Base-by-base conservation (phyloP, 1,284 basidiomycete genomes). In the Exobasidium cylindrosporum region DNA sequence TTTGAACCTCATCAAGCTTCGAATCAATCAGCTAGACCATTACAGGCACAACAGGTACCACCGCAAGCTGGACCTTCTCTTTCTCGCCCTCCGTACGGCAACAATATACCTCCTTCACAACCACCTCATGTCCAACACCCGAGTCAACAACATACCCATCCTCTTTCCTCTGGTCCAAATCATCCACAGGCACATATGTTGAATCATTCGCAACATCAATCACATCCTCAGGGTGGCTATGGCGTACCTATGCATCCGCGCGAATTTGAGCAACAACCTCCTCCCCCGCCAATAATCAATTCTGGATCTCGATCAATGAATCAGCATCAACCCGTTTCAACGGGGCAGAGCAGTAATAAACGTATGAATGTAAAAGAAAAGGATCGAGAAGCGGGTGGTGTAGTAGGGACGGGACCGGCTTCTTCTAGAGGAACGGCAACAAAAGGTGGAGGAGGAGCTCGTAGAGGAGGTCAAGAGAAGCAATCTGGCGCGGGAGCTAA, bases 121-220 rank as follows among this genome's bases (percentile, higher is more conserved):
- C 17, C 17, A 45, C 43, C 43, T 11, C 43, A 45, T 45, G 17
- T 23, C 23, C 43, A 45, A 45, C 43, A 14, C 10, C 17, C 17
- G 4, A 50, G 26, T 50, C n/a, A 13, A 50, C 47, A 14, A 50
- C 47, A 14, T 21, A 21, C 26, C 4, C 47, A 50, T 50, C 47
- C 47, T 50, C 47, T 50, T 50, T 14, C 47, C 47, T 5, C 47
- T 40, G 35, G n/a, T 50, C 47, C 21, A 21, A 28, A 28, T 50
- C 26, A 50, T 24, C 21, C 47, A 21, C 47, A 21, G 14, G 5
- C 47, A 28, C 47, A 21, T 24, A 50, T 13, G 14, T 28, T 28
- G 13, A 13, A 28, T 3, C 47, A 21, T 21, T 50, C 47, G 26
- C 47, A 50, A 17, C 35, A 40, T 17, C 35, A 40, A 28, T 24